phyloP scores from a whole-genome alignment of 2,329 filamentous ascomycete species.

The Sordariomycetes sp. region DNA sequence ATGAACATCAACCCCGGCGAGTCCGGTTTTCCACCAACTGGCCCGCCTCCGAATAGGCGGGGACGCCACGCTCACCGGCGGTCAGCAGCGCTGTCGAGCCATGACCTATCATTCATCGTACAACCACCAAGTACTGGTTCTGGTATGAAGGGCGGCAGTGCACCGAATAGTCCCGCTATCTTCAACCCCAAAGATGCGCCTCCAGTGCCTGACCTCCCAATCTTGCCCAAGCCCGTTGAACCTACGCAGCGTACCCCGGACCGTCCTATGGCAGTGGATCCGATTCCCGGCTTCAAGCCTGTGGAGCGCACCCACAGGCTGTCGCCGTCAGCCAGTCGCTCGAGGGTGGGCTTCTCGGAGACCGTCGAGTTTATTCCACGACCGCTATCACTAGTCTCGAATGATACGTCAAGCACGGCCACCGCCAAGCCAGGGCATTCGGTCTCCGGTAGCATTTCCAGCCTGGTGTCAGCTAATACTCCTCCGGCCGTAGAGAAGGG shows the following conservation, averaged over 20 bases:
- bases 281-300: not conserved
- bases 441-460: slow-evolving; percentile 68
- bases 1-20: slow-evolving; percentile 59
- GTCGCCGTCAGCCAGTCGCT: slow-evolving; percentile 29
- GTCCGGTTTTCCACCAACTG: slow-evolving; percentile 43
- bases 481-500: slow-evolving; percentile 9
- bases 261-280: not conserved
- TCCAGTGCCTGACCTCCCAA: not conserved
- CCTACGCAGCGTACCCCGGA: slow-evolving; percentile 6
- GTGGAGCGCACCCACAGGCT: slow-evolving; percentile 9
- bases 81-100: slow-evolving; percentile 70
- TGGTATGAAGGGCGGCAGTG: slow-evolving; percentile 1
- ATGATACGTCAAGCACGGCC: slow-evolving; percentile 66
- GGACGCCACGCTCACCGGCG: slow-evolving; percentile 65
- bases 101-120: slow-evolving; percentile 63
- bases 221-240: slow-evolving; percentile 8
- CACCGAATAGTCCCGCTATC: slow-evolving; percentile 2
- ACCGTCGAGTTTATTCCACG: slow-evolving; percentile 72
- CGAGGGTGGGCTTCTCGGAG: slow-evolving; percentile 73
- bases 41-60: slow-evolving; percentile 37
- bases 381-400: slow-evolving; percentile 73
- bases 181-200: slow-evolving; percentile 5
- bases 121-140: slow-evolving; percentile 27
- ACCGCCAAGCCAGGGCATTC: slow-evolving; percentile 60
- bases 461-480: slow-evolving; percentile 48